Evolutionary conservation across 148 eudicot genomes (phyloP).

Genomic region (Vaccinium myrtillus): DNA sequence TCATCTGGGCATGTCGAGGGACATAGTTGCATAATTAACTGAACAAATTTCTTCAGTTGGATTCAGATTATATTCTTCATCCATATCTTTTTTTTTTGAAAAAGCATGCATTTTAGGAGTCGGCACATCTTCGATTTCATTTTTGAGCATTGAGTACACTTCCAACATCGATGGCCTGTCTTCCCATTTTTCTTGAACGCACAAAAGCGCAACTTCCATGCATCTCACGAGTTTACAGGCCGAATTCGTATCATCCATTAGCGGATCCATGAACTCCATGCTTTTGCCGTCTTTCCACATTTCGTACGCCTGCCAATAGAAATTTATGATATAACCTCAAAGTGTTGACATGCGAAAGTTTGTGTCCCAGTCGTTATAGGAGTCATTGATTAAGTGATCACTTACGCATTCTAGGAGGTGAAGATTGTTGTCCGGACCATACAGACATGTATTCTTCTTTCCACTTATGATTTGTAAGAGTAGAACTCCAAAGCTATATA

Average conservation of each 20-base stretch:
- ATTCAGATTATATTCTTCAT: neutral
- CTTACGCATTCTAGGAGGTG: slow-evolving; percentile 46
- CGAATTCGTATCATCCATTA: slow-evolving; percentile 26
- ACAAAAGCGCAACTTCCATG: slow-evolving; percentile 37
- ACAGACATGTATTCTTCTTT: slow-evolving; percentile 24
- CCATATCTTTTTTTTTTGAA: slow-evolving; percentile 17
- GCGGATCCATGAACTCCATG: slow-evolving; percentile 35
- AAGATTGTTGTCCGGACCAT: slow-evolving; percentile 24
- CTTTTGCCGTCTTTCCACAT: slow-evolving; percentile 28
- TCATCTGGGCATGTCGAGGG: slow-evolving; percentile 25
- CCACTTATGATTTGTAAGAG: slow-evolving; percentile 42
- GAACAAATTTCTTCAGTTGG: slow-evolving; percentile 17
- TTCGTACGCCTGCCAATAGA: slow-evolving; percentile 38
- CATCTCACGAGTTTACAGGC: slow-evolving; percentile 29
- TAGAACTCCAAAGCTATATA: slow-evolving; percentile 45
- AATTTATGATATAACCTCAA: neutral
- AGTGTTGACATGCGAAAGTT: neutral
- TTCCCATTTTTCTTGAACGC: slow-evolving; percentile 39
- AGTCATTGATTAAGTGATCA: neutral
- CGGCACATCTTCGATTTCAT: slow-evolving; percentile 25
- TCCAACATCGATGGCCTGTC: slow-evolving; percentile 52
- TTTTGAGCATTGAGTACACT: slow-evolving; percentile 43
- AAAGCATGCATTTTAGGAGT: slow-evolving; percentile 39
- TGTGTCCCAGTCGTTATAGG: neutral
- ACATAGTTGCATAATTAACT: slow-evolving; percentile 13